Conservation (phyloP, 176 grass and related monocot species). For the Puya raimondii region DNA sequence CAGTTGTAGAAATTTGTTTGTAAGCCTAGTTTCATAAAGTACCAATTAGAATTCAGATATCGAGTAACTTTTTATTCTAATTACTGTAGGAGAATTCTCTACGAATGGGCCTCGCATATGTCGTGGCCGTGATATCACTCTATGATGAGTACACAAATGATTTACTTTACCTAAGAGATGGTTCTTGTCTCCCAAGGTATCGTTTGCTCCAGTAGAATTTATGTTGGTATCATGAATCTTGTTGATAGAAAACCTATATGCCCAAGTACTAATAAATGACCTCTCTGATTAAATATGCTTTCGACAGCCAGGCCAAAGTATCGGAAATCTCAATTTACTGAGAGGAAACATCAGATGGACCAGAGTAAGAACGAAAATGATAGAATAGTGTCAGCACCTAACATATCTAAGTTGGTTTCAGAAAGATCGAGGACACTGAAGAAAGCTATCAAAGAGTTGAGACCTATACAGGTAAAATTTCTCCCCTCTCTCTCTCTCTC, state of each 20-base stretch:
- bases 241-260: constrained; percentile 6
- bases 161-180: constrained; percentile 89
- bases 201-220: constrained; percentile 2
- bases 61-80: background rate
- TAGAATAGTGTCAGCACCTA: background rate
- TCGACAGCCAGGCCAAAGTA: constrained; percentile 68
- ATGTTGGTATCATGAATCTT: background rate
- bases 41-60: background rate
- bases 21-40: background rate
- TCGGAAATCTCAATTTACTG: constrained; percentile 36
- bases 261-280: constrained; percentile 4
- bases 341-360: constrained; percentile 15
- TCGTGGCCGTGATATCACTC: constrained; percentile 53
- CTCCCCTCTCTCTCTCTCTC: background rate
- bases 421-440: constrained; percentile 46
- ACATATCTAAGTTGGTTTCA: constrained; percentile 24
- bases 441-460: constrained; percentile 48
- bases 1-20: background rate
- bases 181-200: constrained; percentile 82
- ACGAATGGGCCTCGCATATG: constrained; percentile 68
- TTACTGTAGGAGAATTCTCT: constrained; percentile 56
- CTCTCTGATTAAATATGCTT: constrained; percentile 27
- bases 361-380: constrained; percentile 27
- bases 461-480: constrained; percentile 61
- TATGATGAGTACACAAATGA: constrained; percentile 92